These are phyloP conservation scores for Trypanosoma conorhini DNA, from an alignment of 208 protist species.

Conservation along the genomic window DNA sequence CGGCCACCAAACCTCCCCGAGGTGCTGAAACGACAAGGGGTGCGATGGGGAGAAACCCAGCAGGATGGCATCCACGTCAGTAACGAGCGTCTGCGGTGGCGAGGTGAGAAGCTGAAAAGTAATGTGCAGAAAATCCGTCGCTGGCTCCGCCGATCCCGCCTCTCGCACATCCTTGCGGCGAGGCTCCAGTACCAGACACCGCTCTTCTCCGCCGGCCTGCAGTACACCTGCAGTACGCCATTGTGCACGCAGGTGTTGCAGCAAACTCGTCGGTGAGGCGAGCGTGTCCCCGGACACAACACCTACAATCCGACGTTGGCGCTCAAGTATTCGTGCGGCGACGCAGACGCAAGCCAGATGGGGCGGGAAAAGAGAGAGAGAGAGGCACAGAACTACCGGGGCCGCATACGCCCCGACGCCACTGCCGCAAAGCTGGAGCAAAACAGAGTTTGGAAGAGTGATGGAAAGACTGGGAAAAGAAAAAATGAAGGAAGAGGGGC, in stretches of 20 bases:
- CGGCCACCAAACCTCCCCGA: slow-evolving; percentile 27
- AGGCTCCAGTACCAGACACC: not conserved
- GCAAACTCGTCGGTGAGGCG: not conserved
- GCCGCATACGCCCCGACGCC: not conserved
- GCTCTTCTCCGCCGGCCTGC: not conserved
- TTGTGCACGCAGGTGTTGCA: not conserved
- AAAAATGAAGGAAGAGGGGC: too few species aligned
- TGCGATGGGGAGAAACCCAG: slow-evolving; percentile 15
- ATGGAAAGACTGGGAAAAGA: too few species aligned
- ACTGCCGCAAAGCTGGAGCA: not conserved
- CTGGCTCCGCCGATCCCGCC: not conserved
- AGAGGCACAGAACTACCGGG: not conserved
- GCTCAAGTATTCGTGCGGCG: not conserved
- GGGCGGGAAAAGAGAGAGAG: too few species aligned
- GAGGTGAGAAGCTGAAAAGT: slow-evolving; percentile 14
- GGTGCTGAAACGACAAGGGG: slow-evolving; percentile 18
- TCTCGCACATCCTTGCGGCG: not conserved
- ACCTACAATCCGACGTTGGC: not conserved
- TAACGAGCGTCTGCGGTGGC: slow-evolving; percentile 18
- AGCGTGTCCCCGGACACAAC: slow-evolving; percentile 9
- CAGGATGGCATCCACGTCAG: slow-evolving; percentile 14
- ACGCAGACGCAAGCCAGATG: not conserved
- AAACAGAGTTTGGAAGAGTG: not conserved
- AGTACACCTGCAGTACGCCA: not conserved
- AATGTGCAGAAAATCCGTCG: not conserved